phyloP scores from a whole-genome alignment of 805 yeast species.

The Tetrapisispora phaffii region DNA sequence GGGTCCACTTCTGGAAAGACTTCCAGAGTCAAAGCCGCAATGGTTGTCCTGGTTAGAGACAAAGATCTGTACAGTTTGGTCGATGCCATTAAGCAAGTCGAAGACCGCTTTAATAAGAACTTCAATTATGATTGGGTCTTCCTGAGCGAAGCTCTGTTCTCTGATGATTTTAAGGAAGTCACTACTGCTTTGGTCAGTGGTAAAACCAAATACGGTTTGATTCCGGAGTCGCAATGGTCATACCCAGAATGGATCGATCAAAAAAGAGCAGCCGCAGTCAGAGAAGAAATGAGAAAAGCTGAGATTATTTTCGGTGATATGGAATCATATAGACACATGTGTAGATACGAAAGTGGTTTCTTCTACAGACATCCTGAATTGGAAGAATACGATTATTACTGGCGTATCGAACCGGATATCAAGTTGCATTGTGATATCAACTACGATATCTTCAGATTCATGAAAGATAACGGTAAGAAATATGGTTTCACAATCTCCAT shows the following conservation, averaged over 20 bases:
- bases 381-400: conserved; percentile 76
- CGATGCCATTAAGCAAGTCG: conserved; percentile 64
- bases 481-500: conserved; percentile 74
- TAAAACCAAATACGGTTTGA: conserved; percentile 60
- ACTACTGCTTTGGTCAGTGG: conserved; percentile 70
- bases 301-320: conserved; percentile 57
- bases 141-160: conserved; percentile 77
- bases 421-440: conserved; percentile 73
- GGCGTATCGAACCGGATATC: conserved; percentile 91
- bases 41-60: conserved; percentile 73
- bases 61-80: conserved; percentile 53
- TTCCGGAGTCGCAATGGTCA: conserved; percentile 82
- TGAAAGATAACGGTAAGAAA: conserved; percentile 64
- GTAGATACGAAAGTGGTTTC: conserved; percentile 84
- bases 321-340: conserved; percentile 76
- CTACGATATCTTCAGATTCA: conserved; percentile 71
- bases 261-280: conserved; percentile 48
- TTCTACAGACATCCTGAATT: conserved; percentile 70
- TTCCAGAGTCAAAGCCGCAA: conserved; percentile 58
- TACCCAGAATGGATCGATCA: conserved; percentile 77
- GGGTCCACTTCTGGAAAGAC: conserved; percentile 12
- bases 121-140: conserved; percentile 93
- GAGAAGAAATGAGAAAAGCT: conserved; percentile 41
- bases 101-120: conserved; percentile 77
- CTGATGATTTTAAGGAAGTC: conserved; percentile 65